phyloP scores from a whole-genome alignment of 2,329 filamentous ascomycete species.

The Grosmannia penicillata region DNA sequence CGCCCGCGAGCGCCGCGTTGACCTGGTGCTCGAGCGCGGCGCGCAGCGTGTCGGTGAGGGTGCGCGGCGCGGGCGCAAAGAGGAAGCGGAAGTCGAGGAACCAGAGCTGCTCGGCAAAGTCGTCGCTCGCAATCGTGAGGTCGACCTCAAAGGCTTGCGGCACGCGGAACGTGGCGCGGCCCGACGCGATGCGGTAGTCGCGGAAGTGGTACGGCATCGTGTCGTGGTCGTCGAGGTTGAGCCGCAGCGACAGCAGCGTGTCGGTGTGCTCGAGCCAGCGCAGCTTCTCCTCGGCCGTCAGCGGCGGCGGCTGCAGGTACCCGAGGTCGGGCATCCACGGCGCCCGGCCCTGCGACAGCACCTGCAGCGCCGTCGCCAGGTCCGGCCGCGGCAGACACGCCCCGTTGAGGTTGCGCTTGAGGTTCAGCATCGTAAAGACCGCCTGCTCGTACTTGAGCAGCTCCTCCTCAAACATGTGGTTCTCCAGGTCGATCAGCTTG shows the following conservation, averaged over 20 bases:
- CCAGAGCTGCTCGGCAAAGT: slow-evolving; percentile 71
- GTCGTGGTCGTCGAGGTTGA: slow-evolving; percentile 75
- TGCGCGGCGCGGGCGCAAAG: slow-evolving; percentile 54
- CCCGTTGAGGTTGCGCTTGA: slow-evolving; percentile 57
- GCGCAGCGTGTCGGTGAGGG: slow-evolving; percentile 48
- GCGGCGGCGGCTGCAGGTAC: slow-evolving; percentile 59
- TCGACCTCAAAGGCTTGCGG: slow-evolving; percentile 83
- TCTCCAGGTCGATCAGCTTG: slow-evolving; percentile 75
- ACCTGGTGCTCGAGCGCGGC: slow-evolving; percentile 53
- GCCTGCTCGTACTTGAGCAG: slow-evolving; percentile 44
- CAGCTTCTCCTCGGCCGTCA: slow-evolving; percentile 58
- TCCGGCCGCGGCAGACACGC: slow-evolving; percentile 81
- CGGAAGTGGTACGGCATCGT: slow-evolving; percentile 60
- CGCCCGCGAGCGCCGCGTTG: slow-evolving; percentile 54
- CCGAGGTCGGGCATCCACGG: slow-evolving; percentile 69
- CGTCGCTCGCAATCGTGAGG: slow-evolving; percentile 77
- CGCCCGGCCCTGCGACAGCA: slow-evolving; percentile 65
- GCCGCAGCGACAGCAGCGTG: slow-evolving; percentile 62
- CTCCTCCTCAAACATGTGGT: slow-evolving; percentile 49
- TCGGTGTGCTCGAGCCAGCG: slow-evolving; percentile 70
- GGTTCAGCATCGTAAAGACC: slow-evolving; percentile 48
- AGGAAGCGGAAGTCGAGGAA: slow-evolving; percentile 84
- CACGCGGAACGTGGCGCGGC: slow-evolving; percentile 81
- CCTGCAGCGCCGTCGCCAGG: slow-evolving; percentile 73
- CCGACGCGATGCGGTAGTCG: slow-evolving; percentile 64